Evolutionary conservation across 106 monocot genomes (phyloP).

Genomic region (Dendrobium huoshanense): DNA sequence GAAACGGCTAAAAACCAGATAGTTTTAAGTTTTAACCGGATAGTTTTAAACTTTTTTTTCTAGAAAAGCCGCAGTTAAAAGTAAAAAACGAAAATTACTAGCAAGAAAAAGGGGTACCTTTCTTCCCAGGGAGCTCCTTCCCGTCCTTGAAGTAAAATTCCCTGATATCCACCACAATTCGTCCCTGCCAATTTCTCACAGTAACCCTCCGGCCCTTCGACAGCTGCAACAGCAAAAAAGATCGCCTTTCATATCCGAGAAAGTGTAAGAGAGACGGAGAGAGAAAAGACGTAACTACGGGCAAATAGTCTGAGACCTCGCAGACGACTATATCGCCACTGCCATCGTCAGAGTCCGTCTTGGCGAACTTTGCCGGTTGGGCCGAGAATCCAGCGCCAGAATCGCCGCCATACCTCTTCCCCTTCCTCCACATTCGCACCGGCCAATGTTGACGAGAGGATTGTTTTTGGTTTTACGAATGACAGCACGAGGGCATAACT

Average conservation of each 20-base stretch:
- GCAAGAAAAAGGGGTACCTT: constrained; percentile 35
- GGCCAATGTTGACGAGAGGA: no score
- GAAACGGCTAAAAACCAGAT: neutral
- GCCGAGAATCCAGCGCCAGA: constrained; percentile 21
- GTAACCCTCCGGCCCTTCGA: constrained; percentile 71
- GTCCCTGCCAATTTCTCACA: constrained; percentile 61
- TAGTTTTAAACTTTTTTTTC: neutral
- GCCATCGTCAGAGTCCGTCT: constrained; percentile 17
- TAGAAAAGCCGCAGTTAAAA: neutral
- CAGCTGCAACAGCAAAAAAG: constrained; percentile 25
- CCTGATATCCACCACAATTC: constrained; percentile 62
- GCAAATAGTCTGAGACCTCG: constrained; percentile 26
- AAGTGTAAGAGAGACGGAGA: neutral
- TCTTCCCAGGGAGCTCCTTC: constrained; percentile 60
- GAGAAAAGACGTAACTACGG: neutral
- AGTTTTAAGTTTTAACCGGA: neutral
- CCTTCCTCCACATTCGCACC: constrained; percentile 28
- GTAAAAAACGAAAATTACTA: neutral
- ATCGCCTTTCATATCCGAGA: neutral
- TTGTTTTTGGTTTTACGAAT: no score
- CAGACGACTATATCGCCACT: constrained; percentile 54
- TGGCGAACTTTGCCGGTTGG: constrained; percentile 26
- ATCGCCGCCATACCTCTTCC: constrained; percentile 23
- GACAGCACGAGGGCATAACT: no score
- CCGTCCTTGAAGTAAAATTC: constrained; percentile 85